Base-by-base conservation (phyloP, 768 basidiomycete species). In the Boletus vinaceobasis region DNA sequence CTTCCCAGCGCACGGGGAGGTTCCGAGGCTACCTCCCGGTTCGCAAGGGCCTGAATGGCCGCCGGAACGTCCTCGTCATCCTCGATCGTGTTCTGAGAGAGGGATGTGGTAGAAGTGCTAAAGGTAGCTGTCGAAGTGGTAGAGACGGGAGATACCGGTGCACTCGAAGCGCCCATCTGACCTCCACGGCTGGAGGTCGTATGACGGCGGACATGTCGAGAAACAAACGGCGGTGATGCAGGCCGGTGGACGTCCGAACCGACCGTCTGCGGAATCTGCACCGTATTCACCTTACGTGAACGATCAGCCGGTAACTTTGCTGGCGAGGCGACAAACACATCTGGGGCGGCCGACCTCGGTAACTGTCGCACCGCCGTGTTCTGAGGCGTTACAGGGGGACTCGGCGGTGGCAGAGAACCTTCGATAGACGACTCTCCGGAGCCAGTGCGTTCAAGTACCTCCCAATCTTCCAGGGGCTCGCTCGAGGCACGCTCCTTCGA, bases 401-500 rank as follows among this genome's bases (percentile, higher is more conserved):
- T 60, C 13, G 55, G 56, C 7, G 65, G 59, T 31, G 54, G 55
- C 6, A 65, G 35, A 6, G 68, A 59, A 9, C 55, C 69, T 27
- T 71, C 59, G 7, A 53, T 35, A 1, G 61, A 66, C 19, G 68
- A 66, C 46, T 63, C 62, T n/a, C 46, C 59, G 36, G 69, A 71
- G 15, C 57, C 62, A 15, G 66, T 61, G 26, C 61, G 58, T 46
- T 72, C 71, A 31, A 71, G 62, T 21, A 71, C 52, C 52, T 71
- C 69, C 69, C 69, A 71, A 21, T 71, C 69, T 3, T 72, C 65
- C 32, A 72, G 60, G 33, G 62, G 68, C 45, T 70, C 69, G 4
- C 65, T 71, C n/a, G 67, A 65, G 1, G 67, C 62, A 56, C 67
- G 69, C 56, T 71, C 69, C 53, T 71, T 71, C 19, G 71, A 67